A percentile compares a stretch with the other conserved stretches of the same genome.
Conservation (phyloP, 2,329 filamentous ascomycete genomes). For the Seiridium cupressi region DNA sequence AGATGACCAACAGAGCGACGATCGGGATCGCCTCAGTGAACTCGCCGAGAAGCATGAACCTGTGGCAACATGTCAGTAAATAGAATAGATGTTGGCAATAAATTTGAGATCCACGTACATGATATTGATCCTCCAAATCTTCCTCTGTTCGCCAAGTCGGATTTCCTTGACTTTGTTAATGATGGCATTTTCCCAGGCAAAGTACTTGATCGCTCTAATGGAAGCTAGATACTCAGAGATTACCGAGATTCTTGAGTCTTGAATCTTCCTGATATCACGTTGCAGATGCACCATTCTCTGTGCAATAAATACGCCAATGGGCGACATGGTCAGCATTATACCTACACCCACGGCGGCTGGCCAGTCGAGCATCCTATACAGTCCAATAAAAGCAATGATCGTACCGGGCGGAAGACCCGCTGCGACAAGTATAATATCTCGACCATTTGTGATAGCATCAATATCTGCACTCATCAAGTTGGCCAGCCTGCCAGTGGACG, state of each 20-base stretch:
- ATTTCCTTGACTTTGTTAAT: conserved; percentile 48
- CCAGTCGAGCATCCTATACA: conserved; percentile 57
- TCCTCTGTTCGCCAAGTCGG: conserved; percentile 49
- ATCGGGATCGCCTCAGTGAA: conserved; percentile 52
- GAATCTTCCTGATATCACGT: conserved; percentile 50
- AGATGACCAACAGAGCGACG: conserved; percentile 51
- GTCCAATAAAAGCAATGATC: conserved; percentile 44
- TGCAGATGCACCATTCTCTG: conserved; percentile 49
- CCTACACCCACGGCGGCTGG: conserved; percentile 49
- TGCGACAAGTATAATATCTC: conserved; percentile 47
- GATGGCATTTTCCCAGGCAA: conserved; percentile 57
- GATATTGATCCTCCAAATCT: conserved; percentile 52
- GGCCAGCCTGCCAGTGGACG: conserved; percentile 49
- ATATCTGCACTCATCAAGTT: conserved; percentile 60
- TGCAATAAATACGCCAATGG: conserved; percentile 49
- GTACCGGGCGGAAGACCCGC: conserved; percentile 47
- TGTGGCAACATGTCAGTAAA: conserved; percentile 9
- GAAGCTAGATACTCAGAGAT: conserved; percentile 57
- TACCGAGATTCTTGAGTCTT: conserved; percentile 55
- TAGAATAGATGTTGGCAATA: conserved; percentile 16
- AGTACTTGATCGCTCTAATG: conserved; percentile 59
- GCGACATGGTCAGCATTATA: conserved; percentile 45
- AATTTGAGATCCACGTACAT: conserved; percentile 29
- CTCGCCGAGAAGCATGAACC: conserved; percentile 37
- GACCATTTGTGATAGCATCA: conserved; percentile 50